phyloP scores from a whole-genome alignment of 306 rosid genomes.

The Trifolium pratense region DNA sequence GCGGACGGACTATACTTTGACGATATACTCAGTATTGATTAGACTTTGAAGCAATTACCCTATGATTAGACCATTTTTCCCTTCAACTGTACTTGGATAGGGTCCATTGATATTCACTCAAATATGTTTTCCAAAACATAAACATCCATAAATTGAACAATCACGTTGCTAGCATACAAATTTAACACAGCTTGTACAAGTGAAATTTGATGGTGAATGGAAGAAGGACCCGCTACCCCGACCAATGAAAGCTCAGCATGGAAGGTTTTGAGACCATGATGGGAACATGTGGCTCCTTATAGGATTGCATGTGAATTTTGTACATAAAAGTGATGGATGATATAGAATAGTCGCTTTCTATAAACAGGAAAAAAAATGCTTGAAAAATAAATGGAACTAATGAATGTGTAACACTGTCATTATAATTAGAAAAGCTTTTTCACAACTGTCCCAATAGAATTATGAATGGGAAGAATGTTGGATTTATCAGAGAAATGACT shows the following conservation, averaged over 20 bases:
- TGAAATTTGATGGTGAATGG: slow-evolving; percentile 24
- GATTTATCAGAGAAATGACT: no score
- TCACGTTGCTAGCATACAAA: background rate
- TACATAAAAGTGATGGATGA: slow-evolving; percentile 1
- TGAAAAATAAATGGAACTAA: slow-evolving; percentile 17
- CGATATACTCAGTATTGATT: background rate
- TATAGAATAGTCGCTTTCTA: slow-evolving; percentile 21
- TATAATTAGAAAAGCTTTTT: slow-evolving; percentile 40
- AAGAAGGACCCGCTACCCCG: slow-evolving; percentile 6
- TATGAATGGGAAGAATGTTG: no score
- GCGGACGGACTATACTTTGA: no score
- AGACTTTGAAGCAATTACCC: background rate
- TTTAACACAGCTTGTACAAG: slow-evolving; percentile 7
- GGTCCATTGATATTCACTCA: slow-evolving; percentile 31
- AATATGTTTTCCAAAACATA: slow-evolving; percentile 36
- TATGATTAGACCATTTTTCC: slow-evolving; percentile 18
- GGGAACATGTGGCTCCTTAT: slow-evolving; percentile 50
- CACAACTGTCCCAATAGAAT: no score
- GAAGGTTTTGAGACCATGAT: slow-evolving; percentile 43
- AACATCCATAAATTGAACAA: slow-evolving; percentile 39
- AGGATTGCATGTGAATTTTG: slow-evolving; percentile 53
- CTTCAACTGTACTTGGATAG: slow-evolving; percentile 26
- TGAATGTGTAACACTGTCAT: slow-evolving; percentile 16
- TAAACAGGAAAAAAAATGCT: slow-evolving; percentile 24
- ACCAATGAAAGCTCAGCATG: slow-evolving; percentile 40